Evolutionary conservation across 441 rosid genomes (phyloP).

Genomic region (Euphorbia schlechtendalii): DNA sequence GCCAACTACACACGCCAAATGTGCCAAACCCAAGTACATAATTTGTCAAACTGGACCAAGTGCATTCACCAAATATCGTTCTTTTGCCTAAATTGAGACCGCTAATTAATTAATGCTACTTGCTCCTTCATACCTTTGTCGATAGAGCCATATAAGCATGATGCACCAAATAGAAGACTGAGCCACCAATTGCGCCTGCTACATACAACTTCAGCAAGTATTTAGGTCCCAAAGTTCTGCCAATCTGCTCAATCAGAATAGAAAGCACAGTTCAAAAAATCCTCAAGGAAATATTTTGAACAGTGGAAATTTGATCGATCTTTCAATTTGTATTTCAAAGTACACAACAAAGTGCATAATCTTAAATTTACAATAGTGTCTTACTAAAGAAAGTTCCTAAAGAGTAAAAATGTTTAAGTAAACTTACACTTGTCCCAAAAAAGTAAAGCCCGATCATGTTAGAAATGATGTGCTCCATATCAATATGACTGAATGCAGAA

Average conservation of each 20-base stretch:
- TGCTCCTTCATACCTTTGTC: constrained; percentile 42
- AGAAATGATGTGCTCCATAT: constrained; percentile 48
- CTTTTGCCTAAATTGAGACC: not conserved
- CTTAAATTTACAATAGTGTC: constrained; percentile 3
- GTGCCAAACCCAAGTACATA: not conserved
- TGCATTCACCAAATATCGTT: not conserved
- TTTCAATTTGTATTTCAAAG: not conserved
- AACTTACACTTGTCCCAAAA: constrained; percentile 72
- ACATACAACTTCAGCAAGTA: constrained; percentile 70
- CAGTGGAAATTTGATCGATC: not conserved
- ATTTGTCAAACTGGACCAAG: not conserved
- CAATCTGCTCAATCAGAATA: constrained; percentile 9
- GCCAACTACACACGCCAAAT: not conserved
- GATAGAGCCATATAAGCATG: constrained; percentile 52
- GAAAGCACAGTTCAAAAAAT: not conserved
- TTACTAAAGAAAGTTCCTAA: constrained; percentile 6
- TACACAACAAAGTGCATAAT: not conserved
- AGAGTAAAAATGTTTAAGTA: constrained; percentile 19
- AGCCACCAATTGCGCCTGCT: constrained; percentile 88
- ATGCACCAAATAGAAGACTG: constrained; percentile 67
- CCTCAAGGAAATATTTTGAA: not conserved
- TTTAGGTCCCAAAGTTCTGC: constrained; percentile 58
- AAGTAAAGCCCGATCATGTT: constrained; percentile 96
- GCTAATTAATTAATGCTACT: not conserved
- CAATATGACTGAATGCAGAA: constrained; percentile 85